These are phyloP conservation scores for Solanum chacoense DNA, from an alignment of 305 asterid genomes.

Conservation along the genomic window DNA sequence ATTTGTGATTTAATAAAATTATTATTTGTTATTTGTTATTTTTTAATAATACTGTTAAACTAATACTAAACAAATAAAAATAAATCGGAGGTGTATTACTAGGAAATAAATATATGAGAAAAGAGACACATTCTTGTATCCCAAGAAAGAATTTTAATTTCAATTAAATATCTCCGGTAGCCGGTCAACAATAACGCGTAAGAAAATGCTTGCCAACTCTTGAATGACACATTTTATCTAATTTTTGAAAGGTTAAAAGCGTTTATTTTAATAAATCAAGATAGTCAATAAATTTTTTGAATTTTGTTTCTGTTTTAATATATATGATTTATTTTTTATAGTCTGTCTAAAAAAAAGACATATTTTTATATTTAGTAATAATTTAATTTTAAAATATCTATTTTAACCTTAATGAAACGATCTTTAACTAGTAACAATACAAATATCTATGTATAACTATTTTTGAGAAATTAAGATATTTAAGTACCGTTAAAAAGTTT, in stretches of 20 bases:
- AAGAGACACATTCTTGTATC: not conserved
- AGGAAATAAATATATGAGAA: not conserved
- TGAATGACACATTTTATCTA: not conserved
- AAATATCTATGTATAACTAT: no score
- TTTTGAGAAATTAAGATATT: not conserved
- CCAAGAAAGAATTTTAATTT: not conserved
- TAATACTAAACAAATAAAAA: not conserved
- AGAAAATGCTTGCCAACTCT: conserved; percentile 12
- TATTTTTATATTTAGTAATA: not conserved
- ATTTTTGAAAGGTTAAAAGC: not conserved
- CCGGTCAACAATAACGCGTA: conserved; percentile 32
- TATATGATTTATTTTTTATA: no score
- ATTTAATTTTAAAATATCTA: no score
- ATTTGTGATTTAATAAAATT: not conserved
- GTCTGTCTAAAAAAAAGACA: accelerated
- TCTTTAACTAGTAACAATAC: no score
- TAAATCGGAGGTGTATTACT: not conserved
- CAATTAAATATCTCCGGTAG: conserved; percentile 13
- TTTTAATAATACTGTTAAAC: not conserved
- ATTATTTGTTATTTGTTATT: not conserved
- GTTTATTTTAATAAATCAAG: not conserved
- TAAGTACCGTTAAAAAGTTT: not conserved
- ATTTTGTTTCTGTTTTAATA: not conserved
- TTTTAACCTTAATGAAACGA: no score
- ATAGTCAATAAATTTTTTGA: not conserved